A percentile compares a stretch with the other conserved stretches of the same genome.
Conservation (phyloP, 805 yeast species). For the Priceomyces fermenticarens region DNA sequence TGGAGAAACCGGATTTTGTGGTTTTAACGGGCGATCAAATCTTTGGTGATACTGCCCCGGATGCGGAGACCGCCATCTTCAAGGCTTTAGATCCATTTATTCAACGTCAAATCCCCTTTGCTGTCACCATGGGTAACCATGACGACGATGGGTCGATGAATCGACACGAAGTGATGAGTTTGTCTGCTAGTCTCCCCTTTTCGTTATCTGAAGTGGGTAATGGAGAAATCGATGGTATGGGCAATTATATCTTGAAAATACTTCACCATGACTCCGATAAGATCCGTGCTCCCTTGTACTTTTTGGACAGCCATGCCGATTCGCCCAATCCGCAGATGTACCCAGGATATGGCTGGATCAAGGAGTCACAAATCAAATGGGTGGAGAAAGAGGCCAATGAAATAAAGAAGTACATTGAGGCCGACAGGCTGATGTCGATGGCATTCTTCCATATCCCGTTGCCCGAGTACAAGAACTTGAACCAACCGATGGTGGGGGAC, state of each 20-base stretch:
- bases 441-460: constrained; percentile 94
- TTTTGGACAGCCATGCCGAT: constrained; percentile 82
- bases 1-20: constrained; percentile 81
- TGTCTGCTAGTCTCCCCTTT: constrained; percentile 61
- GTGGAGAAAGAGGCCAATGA: constrained; percentile 34
- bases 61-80: constrained; percentile 75
- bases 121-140: constrained; percentile 87
- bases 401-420: constrained; percentile 22
- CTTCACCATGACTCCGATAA: constrained; percentile 33
- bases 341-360: constrained; percentile 87
- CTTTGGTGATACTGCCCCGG: constrained; percentile 76
- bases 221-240: constrained; percentile 68
- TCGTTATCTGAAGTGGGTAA: constrained; percentile 66
- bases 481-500: constrained; percentile 55
- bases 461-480: constrained; percentile 68
- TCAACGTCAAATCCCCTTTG: constrained; percentile 70
- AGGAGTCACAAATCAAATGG: constrained; percentile 63
- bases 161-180: constrained; percentile 58
- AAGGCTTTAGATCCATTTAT: constrained; percentile 75
- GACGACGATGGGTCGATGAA: constrained; percentile 80
- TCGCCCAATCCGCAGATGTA: constrained; percentile 61
- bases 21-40: constrained; percentile 91
- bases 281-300: constrained; percentile 59
- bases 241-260: constrained; percentile 68
- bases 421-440: constrained; percentile 59